phyloP scores from a whole-genome alignment of 306 rosid genomes.

The Lathyrus sativus region DNA sequence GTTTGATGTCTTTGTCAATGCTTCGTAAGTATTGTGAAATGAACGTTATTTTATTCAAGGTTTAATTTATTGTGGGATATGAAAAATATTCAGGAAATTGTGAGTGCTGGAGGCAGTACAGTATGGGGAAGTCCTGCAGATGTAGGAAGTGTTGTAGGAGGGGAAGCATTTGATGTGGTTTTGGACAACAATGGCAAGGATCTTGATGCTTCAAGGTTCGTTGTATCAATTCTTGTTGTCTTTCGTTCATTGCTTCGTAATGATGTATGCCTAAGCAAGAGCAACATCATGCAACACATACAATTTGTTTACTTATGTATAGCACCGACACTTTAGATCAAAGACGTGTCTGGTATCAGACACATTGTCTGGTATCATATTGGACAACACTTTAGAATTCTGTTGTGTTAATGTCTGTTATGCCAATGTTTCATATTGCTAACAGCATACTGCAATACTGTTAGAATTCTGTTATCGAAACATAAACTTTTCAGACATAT shows the following conservation, averaged over 20 bases:
- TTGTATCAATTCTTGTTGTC: conserved; percentile 7
- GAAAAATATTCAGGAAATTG: conserved; percentile 68
- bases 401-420: not conserved
- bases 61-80: too few species aligned
- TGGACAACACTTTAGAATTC: too few species aligned
- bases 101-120: conserved; percentile 77
- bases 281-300: too few species aligned
- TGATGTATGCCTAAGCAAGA: not conserved
- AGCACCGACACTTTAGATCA: not conserved
- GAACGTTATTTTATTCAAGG: too few species aligned
- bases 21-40: too few species aligned
- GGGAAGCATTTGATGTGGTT: conserved; percentile 81
- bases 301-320: too few species aligned
- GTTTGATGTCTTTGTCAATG: too few species aligned
- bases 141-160: conserved; percentile 65
- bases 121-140: conserved; percentile 84
- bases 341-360: not conserved
- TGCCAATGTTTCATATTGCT: not conserved
- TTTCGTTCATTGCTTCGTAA: conserved; percentile 21
- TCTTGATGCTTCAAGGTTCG: conserved; percentile 75
- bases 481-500: not conserved
- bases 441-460: conserved; percentile 15
- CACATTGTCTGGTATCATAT: too few species aligned
- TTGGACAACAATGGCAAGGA: conserved; percentile 97
- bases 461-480: conserved; percentile 1